These are phyloP conservation scores for Trichophyton schoenleinii DNA, from an alignment of 2,329 filamentous ascomycete genomes.

Conservation along the genomic window DNA sequence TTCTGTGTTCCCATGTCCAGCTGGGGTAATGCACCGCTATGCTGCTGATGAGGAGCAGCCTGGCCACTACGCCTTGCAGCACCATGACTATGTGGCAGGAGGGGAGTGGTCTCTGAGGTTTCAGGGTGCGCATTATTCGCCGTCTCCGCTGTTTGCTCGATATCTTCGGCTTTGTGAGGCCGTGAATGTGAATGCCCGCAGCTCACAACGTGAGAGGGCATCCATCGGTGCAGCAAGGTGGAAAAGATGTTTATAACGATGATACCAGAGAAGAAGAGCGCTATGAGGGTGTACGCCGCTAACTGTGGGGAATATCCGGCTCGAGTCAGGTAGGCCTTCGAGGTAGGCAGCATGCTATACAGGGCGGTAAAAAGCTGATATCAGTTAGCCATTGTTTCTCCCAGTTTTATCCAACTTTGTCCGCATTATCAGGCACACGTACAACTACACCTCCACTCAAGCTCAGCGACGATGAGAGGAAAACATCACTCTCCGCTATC, in stretches of 20 bases:
- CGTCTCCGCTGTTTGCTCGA: slow-evolving; percentile 21
- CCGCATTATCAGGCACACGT: slow-evolving; percentile 20
- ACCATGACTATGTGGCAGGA: not conserved
- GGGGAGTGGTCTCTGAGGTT: slow-evolving; percentile 5
- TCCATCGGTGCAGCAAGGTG: slow-evolving; percentile 33
- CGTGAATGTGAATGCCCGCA: slow-evolving; percentile 36
- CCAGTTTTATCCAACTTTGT: too few relatives aligned
- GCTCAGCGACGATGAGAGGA: slow-evolving; percentile 77
- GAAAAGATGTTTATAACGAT: slow-evolving; percentile 36
- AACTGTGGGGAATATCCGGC: slow-evolving; percentile 53
- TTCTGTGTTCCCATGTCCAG: not conserved
- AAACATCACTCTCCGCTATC: slow-evolving; percentile 79
- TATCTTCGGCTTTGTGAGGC: slow-evolving; percentile 23
- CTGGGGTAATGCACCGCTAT: not conserved
- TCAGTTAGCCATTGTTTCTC: slow-evolving; percentile 2
- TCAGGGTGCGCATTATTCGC: slow-evolving; percentile 15
- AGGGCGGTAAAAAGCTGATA: slow-evolving; percentile 74
- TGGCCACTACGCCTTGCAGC: not conserved
- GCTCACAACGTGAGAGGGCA: slow-evolving; percentile 39
- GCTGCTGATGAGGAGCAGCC: not conserved
- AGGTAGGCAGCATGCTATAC: slow-evolving; percentile 84
- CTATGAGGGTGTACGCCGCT: slow-evolving; percentile 43
- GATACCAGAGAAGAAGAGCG: slow-evolving; percentile 37
- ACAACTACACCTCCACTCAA: slow-evolving; percentile 96
- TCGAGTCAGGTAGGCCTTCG: slow-evolving; percentile 61